Percentiles rank a stretch among this genome's conserved stretches.
These are phyloP conservation scores for Boechera retrofracta DNA, from an alignment of 345 rosid species.

Conservation along the genomic window DNA sequence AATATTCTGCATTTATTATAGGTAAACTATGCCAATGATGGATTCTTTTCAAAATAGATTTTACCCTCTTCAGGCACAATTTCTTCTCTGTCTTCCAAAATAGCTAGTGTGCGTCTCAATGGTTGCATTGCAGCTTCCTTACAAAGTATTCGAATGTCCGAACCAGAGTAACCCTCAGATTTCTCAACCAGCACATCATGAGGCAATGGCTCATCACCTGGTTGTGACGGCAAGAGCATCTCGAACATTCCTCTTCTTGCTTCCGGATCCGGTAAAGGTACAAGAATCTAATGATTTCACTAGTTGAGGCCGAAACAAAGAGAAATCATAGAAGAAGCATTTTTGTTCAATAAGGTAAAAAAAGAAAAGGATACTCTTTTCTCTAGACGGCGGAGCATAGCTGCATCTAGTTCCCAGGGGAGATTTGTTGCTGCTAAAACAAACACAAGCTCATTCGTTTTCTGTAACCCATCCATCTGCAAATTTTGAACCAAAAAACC, in stretches of 20 bases:
- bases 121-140: slow-evolving; percentile 99
- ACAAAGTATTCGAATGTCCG: slow-evolving; percentile 86
- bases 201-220: slow-evolving; percentile 69
- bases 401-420: slow-evolving; percentile 98
- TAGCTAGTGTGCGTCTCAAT: slow-evolving; percentile 69
- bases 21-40: background rate
- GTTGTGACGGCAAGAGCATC: slow-evolving; percentile 67
- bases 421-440: slow-evolving; percentile 98
- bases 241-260: slow-evolving; percentile 94
- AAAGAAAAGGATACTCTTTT: slow-evolving; percentile 83
- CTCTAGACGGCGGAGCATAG: slow-evolving; percentile 97
- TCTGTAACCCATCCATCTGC: slow-evolving; percentile 97
- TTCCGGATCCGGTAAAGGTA: slow-evolving; percentile 93
- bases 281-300: slow-evolving; percentile 69
- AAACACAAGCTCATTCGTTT: slow-evolving; percentile 87
- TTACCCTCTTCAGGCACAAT: slow-evolving; percentile 83
- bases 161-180: slow-evolving; percentile 88
- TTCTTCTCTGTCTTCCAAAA: slow-evolving; percentile 68
- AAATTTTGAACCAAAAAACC: slow-evolving; percentile 16
- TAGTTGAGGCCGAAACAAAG: slow-evolving; percentile 46
- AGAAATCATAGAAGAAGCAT: background rate
- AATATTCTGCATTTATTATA: background rate
- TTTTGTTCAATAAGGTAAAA: background rate
- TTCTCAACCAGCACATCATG: slow-evolving; percentile 74
- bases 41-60: slow-evolving; percentile 2